Evolutionary conservation across 495 filamentous ascomycete genomes (phyloP), one percentile per base, ranked within the genome.

Genomic region (Margaritispora aquatica): DNA sequence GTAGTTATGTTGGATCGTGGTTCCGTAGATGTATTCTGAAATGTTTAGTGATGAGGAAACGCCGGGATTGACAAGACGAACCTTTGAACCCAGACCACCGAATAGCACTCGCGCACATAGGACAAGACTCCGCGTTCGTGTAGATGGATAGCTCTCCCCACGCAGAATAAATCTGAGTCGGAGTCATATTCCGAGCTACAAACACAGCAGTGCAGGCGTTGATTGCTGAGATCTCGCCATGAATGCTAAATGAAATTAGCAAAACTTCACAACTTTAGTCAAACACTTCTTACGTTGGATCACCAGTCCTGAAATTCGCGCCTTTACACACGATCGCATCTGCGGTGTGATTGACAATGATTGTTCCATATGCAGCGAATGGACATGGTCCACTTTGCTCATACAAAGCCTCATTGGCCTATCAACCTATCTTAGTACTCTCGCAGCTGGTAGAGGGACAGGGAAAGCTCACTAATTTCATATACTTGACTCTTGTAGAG

Each of bases 31-130:
- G 21, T 48, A 48, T 48, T 48, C 44, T 48, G 21, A 9, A 19
- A 8, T 8, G 8, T 8, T 15, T 15, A 5, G 29, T 7, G 29
- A 34, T 34, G 29, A 34, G 44, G 44, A 48, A n/a, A 5, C 8
- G 44, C 44, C 21, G n/a, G 44, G 44, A 48, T 7, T 8, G 44
- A n/a, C 17, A 34, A 8, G n/a, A 48, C 21, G 5, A 5, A 48
- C 44, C 44, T 48, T 48, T 48, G 44, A 48, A 48, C 20, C 44
- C 44, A 48, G 44, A 48, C 44, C 44, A 48, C 20, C 44, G 44
- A 48, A 48, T 48, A 8, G 44, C 44, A 48, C 44, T 48, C 5
- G 44, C 44, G 20, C 44, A 48, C 44, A 48, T 48, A n/a, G 44
- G 44, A 48, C 44, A 48, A 22, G 44, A 48, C 20, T 48, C 44